Conservation (phyloP, 768 basidiomycete species). For the Rhizopogon roseolus region DNA sequence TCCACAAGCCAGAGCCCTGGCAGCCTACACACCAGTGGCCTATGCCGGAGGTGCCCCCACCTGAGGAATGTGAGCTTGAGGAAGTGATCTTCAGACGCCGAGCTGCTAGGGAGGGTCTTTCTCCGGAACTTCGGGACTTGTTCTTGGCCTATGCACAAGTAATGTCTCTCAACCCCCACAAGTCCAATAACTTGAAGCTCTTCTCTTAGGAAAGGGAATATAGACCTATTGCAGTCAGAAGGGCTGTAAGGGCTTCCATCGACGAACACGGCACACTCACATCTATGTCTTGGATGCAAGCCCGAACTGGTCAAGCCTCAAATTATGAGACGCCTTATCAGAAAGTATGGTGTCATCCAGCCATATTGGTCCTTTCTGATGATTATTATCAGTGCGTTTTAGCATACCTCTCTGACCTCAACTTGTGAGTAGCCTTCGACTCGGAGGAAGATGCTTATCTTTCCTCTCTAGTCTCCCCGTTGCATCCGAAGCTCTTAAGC, state of each 20-base stretch:
- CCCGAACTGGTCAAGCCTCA: conserved; percentile 49
- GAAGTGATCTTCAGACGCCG: conserved; percentile 35
- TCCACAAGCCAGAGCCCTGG: conserved; percentile 75
- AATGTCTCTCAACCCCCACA: not conserved
- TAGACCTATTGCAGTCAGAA: conserved; percentile 67
- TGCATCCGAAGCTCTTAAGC: conserved; percentile 48
- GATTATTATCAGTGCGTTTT: conserved; percentile 59
- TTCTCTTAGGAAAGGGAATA: conserved; percentile 51
- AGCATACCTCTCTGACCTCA: conserved; percentile 72
- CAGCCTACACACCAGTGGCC: conserved; percentile 66
- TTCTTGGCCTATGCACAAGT: conserved; percentile 24
- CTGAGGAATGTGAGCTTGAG: conserved; percentile 62
- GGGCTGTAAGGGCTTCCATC: conserved; percentile 39
- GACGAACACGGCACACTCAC: conserved; percentile 43
- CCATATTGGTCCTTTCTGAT: conserved; percentile 1
- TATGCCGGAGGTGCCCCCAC: conserved; percentile 54
- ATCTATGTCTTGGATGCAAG: conserved; percentile 79
- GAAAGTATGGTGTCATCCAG: conserved; percentile 42
- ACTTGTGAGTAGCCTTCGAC: conserved; percentile 49
- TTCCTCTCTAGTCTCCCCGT: conserved; percentile 44
- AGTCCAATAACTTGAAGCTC: not conserved
- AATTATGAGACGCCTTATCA: conserved; percentile 70
- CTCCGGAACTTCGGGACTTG: conserved; percentile 29
- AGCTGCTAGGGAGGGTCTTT: conserved; percentile 23
- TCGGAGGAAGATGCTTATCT: conserved; percentile 5